Evolutionary conservation across 2,329 filamentous ascomycete species (phyloP).

Genomic region (Emericellopsis atlantica): DNA sequence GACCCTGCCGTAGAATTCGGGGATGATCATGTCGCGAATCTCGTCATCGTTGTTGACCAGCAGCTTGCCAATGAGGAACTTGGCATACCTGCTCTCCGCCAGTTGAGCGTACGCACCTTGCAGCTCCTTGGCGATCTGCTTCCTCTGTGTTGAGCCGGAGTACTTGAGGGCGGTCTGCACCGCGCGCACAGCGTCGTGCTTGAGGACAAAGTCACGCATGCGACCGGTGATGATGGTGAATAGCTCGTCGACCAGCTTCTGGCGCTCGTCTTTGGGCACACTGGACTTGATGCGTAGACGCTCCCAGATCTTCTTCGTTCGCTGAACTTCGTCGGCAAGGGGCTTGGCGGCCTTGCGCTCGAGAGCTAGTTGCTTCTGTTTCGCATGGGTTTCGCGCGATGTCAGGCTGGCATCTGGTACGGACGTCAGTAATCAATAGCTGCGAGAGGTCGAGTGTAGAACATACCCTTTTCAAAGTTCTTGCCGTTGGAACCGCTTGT

Average conservation of each 20-base stretch:
- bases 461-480: slow-evolving; percentile 28
- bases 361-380: slow-evolving; percentile 77
- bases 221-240: slow-evolving; percentile 84
- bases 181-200: slow-evolving; percentile 94
- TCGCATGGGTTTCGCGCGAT: slow-evolving; percentile 78
- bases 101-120: slow-evolving; percentile 73
- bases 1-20: slow-evolving; percentile 90
- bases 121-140: slow-evolving; percentile 76
- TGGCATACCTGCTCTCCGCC: slow-evolving; percentile 92
- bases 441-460: neutral
- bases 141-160: slow-evolving; percentile 70
- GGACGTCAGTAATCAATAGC: slow-evolving; percentile 3
- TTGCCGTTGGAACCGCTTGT: slow-evolving; percentile 21
- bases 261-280: slow-evolving; percentile 78
- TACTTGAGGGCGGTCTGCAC: slow-evolving; percentile 98
- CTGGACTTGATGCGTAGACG: slow-evolving; percentile 84
- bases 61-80: slow-evolving; percentile 93
- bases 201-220: slow-evolving; percentile 92
- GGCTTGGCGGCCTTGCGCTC: slow-evolving; percentile 91
- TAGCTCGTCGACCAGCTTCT: slow-evolving; percentile 76
- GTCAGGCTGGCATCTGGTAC: slow-evolving; percentile 34
- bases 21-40: slow-evolving; percentile 77
- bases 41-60: slow-evolving; percentile 83
- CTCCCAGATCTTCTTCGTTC: slow-evolving; percentile 97
- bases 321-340: slow-evolving; percentile 75